Evolutionary conservation across 768 basidiomycete species (phyloP), one percentile per base, ranked within the genome.

Genomic region (Vararia minispora): DNA sequence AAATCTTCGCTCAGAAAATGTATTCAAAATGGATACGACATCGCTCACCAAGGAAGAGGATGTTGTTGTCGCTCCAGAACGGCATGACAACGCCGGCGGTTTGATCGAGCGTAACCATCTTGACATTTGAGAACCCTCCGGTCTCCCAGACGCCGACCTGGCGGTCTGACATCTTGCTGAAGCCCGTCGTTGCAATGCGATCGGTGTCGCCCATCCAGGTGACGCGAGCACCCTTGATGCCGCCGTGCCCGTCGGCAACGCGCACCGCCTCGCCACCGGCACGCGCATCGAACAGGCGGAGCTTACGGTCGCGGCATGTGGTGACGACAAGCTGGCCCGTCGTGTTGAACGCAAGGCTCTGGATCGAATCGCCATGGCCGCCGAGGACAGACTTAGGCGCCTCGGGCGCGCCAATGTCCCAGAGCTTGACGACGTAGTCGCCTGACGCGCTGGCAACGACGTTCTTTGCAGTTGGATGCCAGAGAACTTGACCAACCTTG

Each of bases 11-110:
- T n/a, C 6, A 21, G 34, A 23, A 38, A 31, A 18, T 25, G 33
- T 35, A 28, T 42, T 36, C 22, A 33, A 39, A 30, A 6, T 1
- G 10, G 18, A 34, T 39, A 34, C 6, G 27, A 16, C 14, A 22
- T 18, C 12, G 32, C 72, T 24, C 35, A 79, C 76, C 77, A 42
- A 88, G 66, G 72, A 90, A 88, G 29, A 91, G 62, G 38, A 95
- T 83, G 48, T 86, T 83, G 57, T 94, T 97, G 49, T 94, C 91
- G 28, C 75, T 79, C 79, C 88, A 98, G 76, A 95, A 95, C 2
- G 94, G 94, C 91, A 98, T 98, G 29, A 92, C 58, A 8, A 94
- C 88, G 27, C 94, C 94, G 36, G 91, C 78, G 27, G 80, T 81
- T 57, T 92, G 89, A 58, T 99, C 94, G 43, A 98, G 64, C 11